These are phyloP conservation scores for Penicillium verrucosum DNA, from an alignment of 2,329 filamentous ascomycete genomes.

Conservation along the genomic window DNA sequence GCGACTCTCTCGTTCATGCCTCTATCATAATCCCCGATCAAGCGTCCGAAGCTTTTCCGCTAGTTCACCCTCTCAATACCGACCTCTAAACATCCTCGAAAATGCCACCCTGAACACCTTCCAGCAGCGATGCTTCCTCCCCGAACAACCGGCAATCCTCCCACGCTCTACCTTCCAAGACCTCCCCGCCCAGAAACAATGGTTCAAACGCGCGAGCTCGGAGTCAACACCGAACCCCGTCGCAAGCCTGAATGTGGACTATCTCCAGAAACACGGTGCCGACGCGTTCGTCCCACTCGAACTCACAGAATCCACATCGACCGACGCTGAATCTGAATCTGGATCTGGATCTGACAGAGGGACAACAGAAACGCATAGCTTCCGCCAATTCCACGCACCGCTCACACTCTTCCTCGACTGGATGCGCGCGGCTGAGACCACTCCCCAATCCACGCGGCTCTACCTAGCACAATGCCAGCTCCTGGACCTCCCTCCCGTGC, in stretches of 20 bases:
- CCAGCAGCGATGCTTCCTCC: conserved; percentile 51
- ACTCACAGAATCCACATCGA: conserved; percentile 40
- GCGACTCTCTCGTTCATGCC: neutral
- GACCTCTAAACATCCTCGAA: conserved; percentile 29
- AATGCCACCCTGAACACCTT: conserved; percentile 48
- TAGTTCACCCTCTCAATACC: conserved; percentile 18
- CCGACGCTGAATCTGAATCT: neutral
- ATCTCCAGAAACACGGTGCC: conserved; percentile 46
- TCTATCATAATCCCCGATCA: neutral
- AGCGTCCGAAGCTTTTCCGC: neutral
- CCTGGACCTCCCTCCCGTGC: conserved; percentile 59
- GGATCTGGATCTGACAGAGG: neutral
- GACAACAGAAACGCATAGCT: conserved; percentile 26
- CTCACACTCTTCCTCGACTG: conserved; percentile 63
- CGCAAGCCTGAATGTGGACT: conserved; percentile 39
- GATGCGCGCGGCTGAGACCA: conserved; percentile 32
- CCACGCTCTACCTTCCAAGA: conserved; percentile 42
- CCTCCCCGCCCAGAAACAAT: conserved; percentile 56
- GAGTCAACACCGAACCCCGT: conserved; percentile 33
- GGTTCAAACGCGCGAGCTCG: conserved; percentile 50
- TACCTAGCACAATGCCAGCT: conserved; percentile 86
- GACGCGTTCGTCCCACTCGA: conserved; percentile 58
- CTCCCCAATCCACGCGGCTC: conserved; percentile 44
- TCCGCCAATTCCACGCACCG: conserved; percentile 48
- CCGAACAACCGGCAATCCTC: conserved; percentile 53